Evolutionary conservation across 371 early-diverging fungal species (phyloP).

Genomic region (Actinomortierella ambigua): DNA sequence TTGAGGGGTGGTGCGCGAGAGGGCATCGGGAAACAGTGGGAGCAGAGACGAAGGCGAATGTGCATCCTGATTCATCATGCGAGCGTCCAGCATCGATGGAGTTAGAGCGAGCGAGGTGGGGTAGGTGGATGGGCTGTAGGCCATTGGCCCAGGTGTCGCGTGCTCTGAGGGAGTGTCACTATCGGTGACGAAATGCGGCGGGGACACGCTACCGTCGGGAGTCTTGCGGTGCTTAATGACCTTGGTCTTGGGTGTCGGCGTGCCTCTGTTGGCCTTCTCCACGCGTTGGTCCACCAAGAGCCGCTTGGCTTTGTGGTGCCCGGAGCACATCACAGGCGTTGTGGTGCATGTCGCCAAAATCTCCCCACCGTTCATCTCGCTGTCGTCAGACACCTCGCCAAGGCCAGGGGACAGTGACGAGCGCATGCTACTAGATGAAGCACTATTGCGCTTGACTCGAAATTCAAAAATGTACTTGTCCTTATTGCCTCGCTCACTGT

Average conservation of each 20-base stretch:
- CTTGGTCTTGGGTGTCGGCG: conserved; percentile 28
- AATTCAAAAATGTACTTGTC: conserved; percentile 43
- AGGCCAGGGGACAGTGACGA: conserved; percentile 3
- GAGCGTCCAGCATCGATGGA: too few species aligned
- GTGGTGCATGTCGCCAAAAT: conserved; percentile 23
- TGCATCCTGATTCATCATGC: too few species aligned
- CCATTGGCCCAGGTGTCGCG: too few species aligned
- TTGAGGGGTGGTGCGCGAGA: too few species aligned
- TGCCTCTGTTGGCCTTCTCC: conserved; percentile 15
- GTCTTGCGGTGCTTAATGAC: conserved; percentile 33
- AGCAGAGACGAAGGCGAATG: too few species aligned
- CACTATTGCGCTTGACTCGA: conserved; percentile 20
- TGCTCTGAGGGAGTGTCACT: too few species aligned
- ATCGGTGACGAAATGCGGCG: too few species aligned
- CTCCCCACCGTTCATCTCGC: too few species aligned
- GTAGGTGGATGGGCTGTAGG: too few species aligned
- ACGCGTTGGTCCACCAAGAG: conserved; percentile 22
- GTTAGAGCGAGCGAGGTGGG: too few species aligned
- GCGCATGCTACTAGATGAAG: conserved; percentile 12
- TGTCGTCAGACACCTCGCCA: conserved; percentile 18
- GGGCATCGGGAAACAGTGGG: too few species aligned
- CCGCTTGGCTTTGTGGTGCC: conserved; percentile 45
- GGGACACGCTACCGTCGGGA: not conserved
- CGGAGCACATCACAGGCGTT: conserved; percentile 38
- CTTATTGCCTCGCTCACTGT: conserved; percentile 42